Base-by-base conservation (phyloP, 352 stramenopile genomes). In the Pythium sukuiense region DNA sequence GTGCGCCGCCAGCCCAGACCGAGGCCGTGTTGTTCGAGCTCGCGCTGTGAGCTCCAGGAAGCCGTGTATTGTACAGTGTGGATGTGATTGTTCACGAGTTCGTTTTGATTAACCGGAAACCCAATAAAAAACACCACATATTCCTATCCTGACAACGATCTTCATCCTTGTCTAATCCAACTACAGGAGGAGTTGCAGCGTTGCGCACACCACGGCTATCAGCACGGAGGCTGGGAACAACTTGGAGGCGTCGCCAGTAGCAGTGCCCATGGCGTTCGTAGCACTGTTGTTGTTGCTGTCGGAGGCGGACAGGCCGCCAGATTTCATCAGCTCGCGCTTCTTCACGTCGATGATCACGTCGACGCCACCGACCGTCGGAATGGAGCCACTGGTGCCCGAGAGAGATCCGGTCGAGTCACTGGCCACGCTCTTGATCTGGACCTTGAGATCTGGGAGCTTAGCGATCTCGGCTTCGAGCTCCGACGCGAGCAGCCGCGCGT, bases 21-120 rank as follows among this genome's bases (percentile, higher is more conserved):
- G 65, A 78, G 37, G 65, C 63, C 35, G 71, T 90, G 69, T 67
- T 90, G 32, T 90, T 88, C 63, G 82, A 90, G 67, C 87, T 86
- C 71, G 80, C 87, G 46, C 65, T 89, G 69, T 90, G 73, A 35
- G 32, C 52, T 52, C 41, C 60, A 54, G 20, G 20, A 24, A 24
- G 20, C 20, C 20, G 20, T 24, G 20, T 24, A 20, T 35, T 39
- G 53, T 54, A 29, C 53, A 58, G 65, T 39, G 29, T 55, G 33
- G 9, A 50, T 55, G 35, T 27, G 11, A n/a, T 65, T 55, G 30
- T 53, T 61, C 39, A 48, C 39, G 20, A 4, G 9, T 48, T 48
- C 24, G 13, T 48, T 49, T 61, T 52, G 33, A 52, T 52, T 35
- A 24, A 39, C n/a, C 33, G 30, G 32, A 54, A 61, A 61, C 24